Conservation (phyloP, 2,329 filamentous ascomycete species). For the Zopfia rhizophila region DNA sequence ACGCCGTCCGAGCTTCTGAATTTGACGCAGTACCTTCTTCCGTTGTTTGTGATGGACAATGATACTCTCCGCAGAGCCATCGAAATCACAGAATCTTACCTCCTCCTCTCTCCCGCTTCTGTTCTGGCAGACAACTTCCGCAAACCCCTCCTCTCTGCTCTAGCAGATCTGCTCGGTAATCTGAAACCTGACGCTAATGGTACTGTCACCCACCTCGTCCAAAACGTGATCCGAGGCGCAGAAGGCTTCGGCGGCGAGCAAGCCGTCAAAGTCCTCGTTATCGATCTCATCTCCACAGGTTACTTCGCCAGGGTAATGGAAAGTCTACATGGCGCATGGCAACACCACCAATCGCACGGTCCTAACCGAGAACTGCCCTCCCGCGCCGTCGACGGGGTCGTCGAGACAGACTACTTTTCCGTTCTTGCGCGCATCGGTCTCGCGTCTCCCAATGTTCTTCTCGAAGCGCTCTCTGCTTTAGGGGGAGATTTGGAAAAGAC, state of each 20-base stretch:
- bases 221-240: conserved; percentile 61
- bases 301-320: conserved; percentile 65
- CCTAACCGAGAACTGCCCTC: conserved; percentile 72
- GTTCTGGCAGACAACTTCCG: conserved; percentile 58
- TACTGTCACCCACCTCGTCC: conserved; percentile 58
- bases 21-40: conserved; percentile 57
- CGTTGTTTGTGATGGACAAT: conserved; percentile 60
- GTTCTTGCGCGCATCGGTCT: conserved; percentile 83
- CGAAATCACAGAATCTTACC: conserved; percentile 61
- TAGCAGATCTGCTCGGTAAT: conserved; percentile 57
- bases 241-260: conserved; percentile 62
- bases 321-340: conserved; percentile 53
- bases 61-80: conserved; percentile 60
- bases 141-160: conserved; percentile 48
- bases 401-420: conserved; percentile 85
- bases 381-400: conserved; percentile 75
- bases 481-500: conserved; percentile 40
- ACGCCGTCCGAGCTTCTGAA: conserved; percentile 55
- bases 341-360: conserved; percentile 80
- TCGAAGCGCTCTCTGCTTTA: conserved; percentile 60
- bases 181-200: conserved; percentile 61
- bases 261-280: conserved; percentile 60
- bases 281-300: conserved; percentile 67
- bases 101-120: conserved; percentile 58
- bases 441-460: conserved; percentile 75